Base-by-base conservation (phyloP, 345 rosid genomes). In the Durio zibethinus region DNA sequence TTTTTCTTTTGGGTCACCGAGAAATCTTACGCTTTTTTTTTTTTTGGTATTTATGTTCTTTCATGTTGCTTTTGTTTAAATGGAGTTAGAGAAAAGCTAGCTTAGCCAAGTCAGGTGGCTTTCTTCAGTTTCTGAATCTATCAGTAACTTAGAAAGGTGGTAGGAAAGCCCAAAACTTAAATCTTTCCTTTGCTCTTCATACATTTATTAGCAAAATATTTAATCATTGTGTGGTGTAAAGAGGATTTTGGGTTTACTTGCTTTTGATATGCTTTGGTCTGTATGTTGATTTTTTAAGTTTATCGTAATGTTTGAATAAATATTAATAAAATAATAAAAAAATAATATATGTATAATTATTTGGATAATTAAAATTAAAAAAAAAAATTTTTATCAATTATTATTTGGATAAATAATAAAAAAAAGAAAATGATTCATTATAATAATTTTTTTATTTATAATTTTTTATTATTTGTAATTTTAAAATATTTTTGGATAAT, bases 81-180 rank as follows among this genome's bases (percentile, higher is more conserved):
- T 52, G 47, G 62, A 33, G 47, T 54, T 53, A 15, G 48, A 52
- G 61, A 35, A n/a, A n/a, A 72, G 14, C 35, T 53, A 52, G 63
- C 75, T 53, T 35, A 33, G 62, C 45, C 48, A 9, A 53, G 63
- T 53, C 18, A 10, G 53, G 47, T 35, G 20, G 47, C 35, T 72
- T 53, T 72, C 36, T 54, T 72, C 35, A 10, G 75, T 52, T 72
- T 53, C 75, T 33, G 31, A 72, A 72, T 53, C 15, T 35, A 7
- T 10, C 18, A 27, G 6, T 31, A 9, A 23, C 23, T 45, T 43
- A 16, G 68, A 20, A 29, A 67, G 27, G 25, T 40, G 0, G 15
- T 23, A 5, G 23, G 18, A 16, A 29, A 25, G 16, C 38, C 3
- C 12, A 42, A 21, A 40, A 29, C 18, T 69, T 69, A 15, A 16